Base-by-base conservation (phyloP, 2,329 filamentous ascomycete species). In the Scorias spongiosa region DNA sequence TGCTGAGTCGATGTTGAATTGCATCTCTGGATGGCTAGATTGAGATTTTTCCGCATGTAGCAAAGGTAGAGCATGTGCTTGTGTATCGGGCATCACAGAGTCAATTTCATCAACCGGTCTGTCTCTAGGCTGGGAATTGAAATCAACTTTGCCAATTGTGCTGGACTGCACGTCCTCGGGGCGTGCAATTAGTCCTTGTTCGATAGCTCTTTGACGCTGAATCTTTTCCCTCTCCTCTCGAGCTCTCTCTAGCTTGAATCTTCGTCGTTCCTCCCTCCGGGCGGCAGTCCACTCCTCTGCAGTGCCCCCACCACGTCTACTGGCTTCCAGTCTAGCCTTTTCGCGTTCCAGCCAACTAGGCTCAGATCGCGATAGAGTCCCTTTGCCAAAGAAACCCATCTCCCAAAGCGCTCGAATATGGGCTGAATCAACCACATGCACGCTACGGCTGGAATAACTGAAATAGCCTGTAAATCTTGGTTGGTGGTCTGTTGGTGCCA, bases 321-420 rank as follows among this genome's bases (percentile, higher is more conserved):
- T 42, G 10, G 56, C 54, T 41, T 76, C 73, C 20, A 78, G 66
- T 42, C 81, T 75, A 26, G 81, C 78, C 61, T 84, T 81, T 63
- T 94, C 86, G 49, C 83, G 74, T 50, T 84, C 83, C 42, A 94
- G 63, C 91, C 91, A 98, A 53, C 80, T 91, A 2, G 89, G 89
- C 61, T 98, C 89, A 69, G 88, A 95, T 54, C 93, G 78, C 66
- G 88, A 95, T 46, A 96, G 68, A 54, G 71, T 89, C 39, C 91
- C 91, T 63, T 95, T 95, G 40, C 93, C 93, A 63, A 89, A 98
- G 65, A 98, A 98, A 5, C 91, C 91, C 66, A 93, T 85, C 63
- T 94, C 84, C 91, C 93, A 98, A 18, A 98, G 65, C 1, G 81
- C 85, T 44, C 82, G 74, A 49, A 93, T 80, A 2, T 85, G 80